Percentiles rank a stretch among this genome's conserved stretches.
phyloP scores from a whole-genome alignment of 208 protist genomes.

The Acanthamoeba lenticulata region DNA sequence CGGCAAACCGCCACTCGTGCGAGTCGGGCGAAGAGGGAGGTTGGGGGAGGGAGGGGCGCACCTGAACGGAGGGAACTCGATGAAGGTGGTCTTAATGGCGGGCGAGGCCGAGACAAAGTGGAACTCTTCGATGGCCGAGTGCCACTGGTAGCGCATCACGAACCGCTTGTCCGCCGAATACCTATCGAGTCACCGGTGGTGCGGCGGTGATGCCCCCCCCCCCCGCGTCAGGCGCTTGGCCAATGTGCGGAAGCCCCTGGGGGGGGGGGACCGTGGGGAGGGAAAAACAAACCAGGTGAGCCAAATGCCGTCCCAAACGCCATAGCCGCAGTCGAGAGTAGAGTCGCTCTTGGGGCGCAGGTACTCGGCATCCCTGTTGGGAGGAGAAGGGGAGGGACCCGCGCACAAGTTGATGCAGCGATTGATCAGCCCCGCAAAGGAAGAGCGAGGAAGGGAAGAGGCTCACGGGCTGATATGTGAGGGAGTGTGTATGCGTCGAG shows the following conservation, averaged over 20 bases:
- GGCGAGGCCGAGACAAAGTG: constrained; percentile 8
- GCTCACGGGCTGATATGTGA: too few species aligned
- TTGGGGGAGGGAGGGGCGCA: not conserved
- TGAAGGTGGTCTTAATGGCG: constrained; percentile 15
- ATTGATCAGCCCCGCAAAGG: too few species aligned
- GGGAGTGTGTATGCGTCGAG: too few species aligned
- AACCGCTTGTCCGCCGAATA: constrained; percentile 4
- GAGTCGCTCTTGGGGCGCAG: not conserved
- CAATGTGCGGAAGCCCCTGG: not conserved
- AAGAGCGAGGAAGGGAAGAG: too few species aligned
- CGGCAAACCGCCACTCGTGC: not conserved
- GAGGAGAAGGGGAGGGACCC: too few species aligned
- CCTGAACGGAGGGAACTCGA: constrained; percentile 34
- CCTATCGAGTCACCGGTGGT: not conserved
- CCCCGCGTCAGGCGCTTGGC: not conserved
- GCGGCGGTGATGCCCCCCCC: too few species aligned
- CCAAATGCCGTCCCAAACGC: constrained; percentile 36
- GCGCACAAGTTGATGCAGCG: too few species aligned
- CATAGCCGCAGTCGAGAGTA: not conserved
- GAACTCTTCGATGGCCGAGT: constrained; percentile 30
- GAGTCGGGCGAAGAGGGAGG: not conserved
- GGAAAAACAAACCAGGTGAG: not conserved
- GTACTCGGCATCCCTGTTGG: constrained; percentile 35
- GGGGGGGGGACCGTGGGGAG: too few species aligned
- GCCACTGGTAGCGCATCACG: constrained; percentile 43